Base-by-base conservation (phyloP, 306 rosid genomes). In the Prunus campanulata region DNA sequence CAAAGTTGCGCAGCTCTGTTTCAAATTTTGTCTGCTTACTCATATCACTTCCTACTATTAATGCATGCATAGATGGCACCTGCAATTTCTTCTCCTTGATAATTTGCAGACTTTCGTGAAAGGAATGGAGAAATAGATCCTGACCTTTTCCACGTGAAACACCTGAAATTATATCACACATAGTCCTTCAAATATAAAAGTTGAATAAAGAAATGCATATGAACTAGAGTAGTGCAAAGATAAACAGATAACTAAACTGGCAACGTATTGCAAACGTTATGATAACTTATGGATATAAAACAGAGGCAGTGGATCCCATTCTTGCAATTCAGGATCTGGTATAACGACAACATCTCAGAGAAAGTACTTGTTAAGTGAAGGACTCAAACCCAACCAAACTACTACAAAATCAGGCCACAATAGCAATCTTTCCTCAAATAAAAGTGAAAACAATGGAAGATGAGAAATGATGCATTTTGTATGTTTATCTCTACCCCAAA, bases 111-210 rank as follows among this genome's bases (percentile, higher is more conserved):
- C 96, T 87, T 66, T 88, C 88, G 82, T 86, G 66, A 74, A 95
- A 92, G 61, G 99, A 80, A n/a, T 83, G 89, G 25, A 92, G 97
- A 92, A 95, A 95, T 55, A 92, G 90, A 86, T 95, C 97, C 87
- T 92, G 97, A 59, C 97, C 97, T 85, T 95, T 95, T 66, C 96
- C 98, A 20, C 96, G 92, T 25, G 98, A 95, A 75, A 92, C 97
- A 85, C 98, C 98, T 92, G 86, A 81, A 81, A 48, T 74, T 78
- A 70, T 51, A 68, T 51, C 66, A 78, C 70, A 1, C 67, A 42
- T 29, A 18, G 72, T 12, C 71, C 56, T 85, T 74, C 85, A 74
- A 48, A 68, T 57, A 70, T 62, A 20, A 25, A 10, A 20, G 25
- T 30, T 3, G 11, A 67, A 22, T 56, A 66, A 11, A 32, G 11